phyloP scores from a whole-genome alignment of 305 asterid genomes.

The Fraxinus latifolia region DNA sequence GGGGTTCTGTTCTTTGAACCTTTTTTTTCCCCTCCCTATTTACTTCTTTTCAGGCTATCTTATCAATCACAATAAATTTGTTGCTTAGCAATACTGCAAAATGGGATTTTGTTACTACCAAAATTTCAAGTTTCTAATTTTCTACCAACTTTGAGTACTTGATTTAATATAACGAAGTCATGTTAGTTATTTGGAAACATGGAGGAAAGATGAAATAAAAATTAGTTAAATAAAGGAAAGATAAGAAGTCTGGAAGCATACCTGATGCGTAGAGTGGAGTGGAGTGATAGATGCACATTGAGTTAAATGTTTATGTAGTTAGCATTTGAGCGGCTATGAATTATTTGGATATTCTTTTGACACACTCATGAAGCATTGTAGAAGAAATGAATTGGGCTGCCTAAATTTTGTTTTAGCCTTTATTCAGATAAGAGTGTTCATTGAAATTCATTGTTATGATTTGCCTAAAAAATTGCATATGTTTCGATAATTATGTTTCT shows the following conservation, averaged over 20 bases:
- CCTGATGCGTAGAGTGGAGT: neutral
- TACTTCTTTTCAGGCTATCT: neutral
- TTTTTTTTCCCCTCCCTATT: neutral
- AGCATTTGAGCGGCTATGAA: neutral
- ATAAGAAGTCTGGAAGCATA: neutral
- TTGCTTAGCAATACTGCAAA: neutral
- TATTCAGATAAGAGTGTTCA: neutral
- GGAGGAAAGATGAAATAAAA: neutral
- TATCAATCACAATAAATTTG: neutral
- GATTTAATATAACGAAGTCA: neutral
- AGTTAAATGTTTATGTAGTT: neutral
- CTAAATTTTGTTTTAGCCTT: neutral
- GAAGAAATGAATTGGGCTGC: neutral
- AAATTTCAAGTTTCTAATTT: neutral
- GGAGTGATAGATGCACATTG: neutral
- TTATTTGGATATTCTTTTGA: neutral
- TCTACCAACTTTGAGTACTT: neutral
- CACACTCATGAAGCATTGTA: neutral
- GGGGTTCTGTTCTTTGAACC: neutral
- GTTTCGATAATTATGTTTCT: neutral
- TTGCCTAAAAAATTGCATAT: neutral
- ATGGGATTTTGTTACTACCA: neutral
- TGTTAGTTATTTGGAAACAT: neutral
- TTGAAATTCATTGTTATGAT: neutral
- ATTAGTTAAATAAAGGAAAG: neutral